A percentile compares a stretch with the other conserved stretches of the same genome.
These are phyloP conservation scores for Carex scoparia DNA, from an alignment of 176 grass and related monocot species.

Conservation along the genomic window DNA sequence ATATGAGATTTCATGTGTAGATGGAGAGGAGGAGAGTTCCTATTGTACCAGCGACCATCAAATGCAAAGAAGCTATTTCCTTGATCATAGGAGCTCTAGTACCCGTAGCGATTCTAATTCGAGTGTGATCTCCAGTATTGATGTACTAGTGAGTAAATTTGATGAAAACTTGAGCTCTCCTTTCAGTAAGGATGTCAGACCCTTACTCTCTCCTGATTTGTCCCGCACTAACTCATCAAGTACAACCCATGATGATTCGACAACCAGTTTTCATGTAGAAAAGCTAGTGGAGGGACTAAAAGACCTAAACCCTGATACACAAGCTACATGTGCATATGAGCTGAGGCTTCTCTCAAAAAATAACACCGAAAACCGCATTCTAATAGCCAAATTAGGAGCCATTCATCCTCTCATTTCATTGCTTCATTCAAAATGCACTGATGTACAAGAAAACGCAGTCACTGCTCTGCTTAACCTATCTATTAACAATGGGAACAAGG, in stretches of 20 bases:
- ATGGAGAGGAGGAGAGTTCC: constrained; percentile 10
- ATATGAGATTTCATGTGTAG: constrained; percentile 25
- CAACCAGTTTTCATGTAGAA: constrained; percentile 21
- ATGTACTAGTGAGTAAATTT: constrained; percentile 26
- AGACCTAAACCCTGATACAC: constrained; percentile 28
- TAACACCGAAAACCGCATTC: constrained; percentile 34
- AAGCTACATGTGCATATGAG: constrained; percentile 32
- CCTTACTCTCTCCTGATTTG: neutral
- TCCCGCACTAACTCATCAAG: neutral
- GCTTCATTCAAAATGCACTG: constrained; percentile 26
- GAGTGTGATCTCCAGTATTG: constrained; percentile 44
- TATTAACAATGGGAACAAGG: constrained; percentile 41
- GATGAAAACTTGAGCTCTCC: constrained; percentile 29
- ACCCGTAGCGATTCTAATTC: constrained; percentile 36
- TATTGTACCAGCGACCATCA: constrained; percentile 10
- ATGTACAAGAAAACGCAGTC: constrained; percentile 49
- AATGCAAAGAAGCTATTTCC: constrained; percentile 10
- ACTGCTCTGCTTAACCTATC: constrained; percentile 51
- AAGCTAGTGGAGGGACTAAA: constrained; percentile 33
- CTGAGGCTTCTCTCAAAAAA: constrained; percentile 39
- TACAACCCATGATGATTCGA: constrained; percentile 16
- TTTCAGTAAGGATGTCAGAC: constrained; percentile 10
- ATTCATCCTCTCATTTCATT: constrained; percentile 33
- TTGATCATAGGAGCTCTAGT: constrained; percentile 33
- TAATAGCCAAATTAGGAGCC: constrained; percentile 33